phyloP scores from a whole-genome alignment of 192 early-diverging fungal genomes.

The Jimgerdemannia lactiflua region DNA sequence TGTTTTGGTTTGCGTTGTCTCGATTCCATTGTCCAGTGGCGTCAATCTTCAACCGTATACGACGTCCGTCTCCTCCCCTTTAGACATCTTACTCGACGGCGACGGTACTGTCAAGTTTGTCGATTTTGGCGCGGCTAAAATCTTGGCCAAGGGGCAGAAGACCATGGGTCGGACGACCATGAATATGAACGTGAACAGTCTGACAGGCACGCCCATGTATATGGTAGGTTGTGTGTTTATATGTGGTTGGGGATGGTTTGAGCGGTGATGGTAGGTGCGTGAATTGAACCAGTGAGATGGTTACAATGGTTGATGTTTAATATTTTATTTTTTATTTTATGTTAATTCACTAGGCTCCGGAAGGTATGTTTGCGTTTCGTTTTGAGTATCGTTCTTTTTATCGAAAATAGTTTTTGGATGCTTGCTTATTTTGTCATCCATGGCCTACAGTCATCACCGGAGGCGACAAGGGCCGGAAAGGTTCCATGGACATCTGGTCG shows the following conservation, averaged over 20 bases:
- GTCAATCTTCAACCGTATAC: background rate
- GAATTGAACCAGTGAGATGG: too few relatives aligned
- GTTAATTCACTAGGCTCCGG: background rate
- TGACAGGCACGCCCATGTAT: conserved; percentile 62
- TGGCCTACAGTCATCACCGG: conserved; percentile 81
- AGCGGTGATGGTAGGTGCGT: too few relatives aligned
- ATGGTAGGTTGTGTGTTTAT: conserved; percentile 37
- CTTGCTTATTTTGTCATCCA: conserved; percentile 38
- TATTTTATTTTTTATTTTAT: background rate
- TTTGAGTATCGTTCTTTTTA: background rate
- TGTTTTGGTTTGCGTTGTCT: background rate
- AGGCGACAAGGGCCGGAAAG: conserved; percentile 67
- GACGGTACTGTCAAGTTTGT: conserved; percentile 78
- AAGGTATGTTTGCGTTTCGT: background rate
- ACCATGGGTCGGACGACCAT: conserved; percentile 47
- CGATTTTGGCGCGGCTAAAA: conserved; percentile 91
- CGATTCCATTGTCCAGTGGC: background rate
- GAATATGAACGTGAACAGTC: conserved; percentile 57
- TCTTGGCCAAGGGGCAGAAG: conserved; percentile 71
- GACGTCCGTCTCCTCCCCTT: conserved; percentile 6
- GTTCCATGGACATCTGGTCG: conserved; percentile 92
- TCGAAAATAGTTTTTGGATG: background rate
- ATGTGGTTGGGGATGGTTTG: background rate
- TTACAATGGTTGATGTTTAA: too few relatives aligned
- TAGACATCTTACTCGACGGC: conserved; percentile 80